A percentile compares a stretch with the other conserved stretches of the same genome.
Evolutionary conservation across 2,329 filamentous ascomycete species (phyloP).

Genomic region (Arthrobotrys sphaeroides): DNA sequence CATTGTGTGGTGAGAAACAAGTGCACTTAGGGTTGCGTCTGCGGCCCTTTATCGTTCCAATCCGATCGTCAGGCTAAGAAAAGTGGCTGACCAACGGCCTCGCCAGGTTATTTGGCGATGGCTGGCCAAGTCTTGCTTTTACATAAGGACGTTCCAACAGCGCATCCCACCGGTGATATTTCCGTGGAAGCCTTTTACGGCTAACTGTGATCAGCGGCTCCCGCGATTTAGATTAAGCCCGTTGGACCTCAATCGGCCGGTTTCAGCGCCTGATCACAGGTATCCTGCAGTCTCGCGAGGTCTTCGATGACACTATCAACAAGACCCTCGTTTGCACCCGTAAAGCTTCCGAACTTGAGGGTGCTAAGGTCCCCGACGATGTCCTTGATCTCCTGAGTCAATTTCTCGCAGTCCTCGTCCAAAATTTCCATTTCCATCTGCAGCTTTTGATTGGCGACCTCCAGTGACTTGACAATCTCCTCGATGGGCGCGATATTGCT

Average conservation of each 20-base stretch:
- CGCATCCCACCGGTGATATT: not conserved
- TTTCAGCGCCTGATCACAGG: conserved; percentile 65
- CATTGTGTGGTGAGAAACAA: not conserved
- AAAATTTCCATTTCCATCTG: conserved; percentile 74
- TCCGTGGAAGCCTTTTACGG: not conserved
- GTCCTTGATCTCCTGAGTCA: conserved; percentile 71
- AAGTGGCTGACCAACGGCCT: conserved; percentile 42
- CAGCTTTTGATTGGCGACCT: conserved; percentile 72
- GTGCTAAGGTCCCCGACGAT: conserved; percentile 80
- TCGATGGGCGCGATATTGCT: conserved; percentile 30
- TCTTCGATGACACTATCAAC: conserved; percentile 71
- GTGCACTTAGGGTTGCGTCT: not conserved
- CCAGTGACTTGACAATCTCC: conserved; percentile 65
- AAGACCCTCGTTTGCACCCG: conserved; percentile 68
- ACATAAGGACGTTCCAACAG: not conserved
- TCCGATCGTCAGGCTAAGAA: conserved; percentile 32
- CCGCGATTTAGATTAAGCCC: not conserved
- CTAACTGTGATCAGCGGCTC: not conserved
- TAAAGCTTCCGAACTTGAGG: conserved; percentile 80
- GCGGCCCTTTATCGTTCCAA: not conserved
- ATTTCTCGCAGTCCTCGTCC: conserved; percentile 69
- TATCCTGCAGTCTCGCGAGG: conserved; percentile 71
- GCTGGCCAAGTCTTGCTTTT: conserved; percentile 5
- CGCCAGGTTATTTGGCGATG: conserved; percentile 44
- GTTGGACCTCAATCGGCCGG: conserved; percentile 19